Evolutionary conservation across 202 grass and related monocot species (phyloP).

Genomic region (Bolboschoenoplectus hybrid): DNA sequence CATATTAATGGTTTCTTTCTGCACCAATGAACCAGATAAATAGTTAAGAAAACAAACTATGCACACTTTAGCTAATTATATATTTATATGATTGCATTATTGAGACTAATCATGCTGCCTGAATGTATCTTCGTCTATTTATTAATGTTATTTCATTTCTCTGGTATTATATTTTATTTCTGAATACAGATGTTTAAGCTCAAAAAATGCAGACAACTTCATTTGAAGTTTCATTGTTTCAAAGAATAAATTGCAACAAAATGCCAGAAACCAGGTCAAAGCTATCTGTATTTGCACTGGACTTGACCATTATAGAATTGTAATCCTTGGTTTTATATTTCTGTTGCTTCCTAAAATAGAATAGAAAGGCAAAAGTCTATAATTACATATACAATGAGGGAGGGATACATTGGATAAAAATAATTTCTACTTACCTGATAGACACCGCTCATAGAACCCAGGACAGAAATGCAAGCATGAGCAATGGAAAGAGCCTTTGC

Average conservation of each 20-base stretch:
- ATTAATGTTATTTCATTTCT: background rate
- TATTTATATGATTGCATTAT: slow-evolving; percentile 3
- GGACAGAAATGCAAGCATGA: slow-evolving; percentile 92
- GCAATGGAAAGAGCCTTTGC: slow-evolving; percentile 86
- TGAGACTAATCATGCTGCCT: background rate
- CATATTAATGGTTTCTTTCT: slow-evolving; percentile 75
- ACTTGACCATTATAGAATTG: background rate
- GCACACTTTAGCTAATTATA: background rate
- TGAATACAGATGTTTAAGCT: background rate
- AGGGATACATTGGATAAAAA: slow-evolving; percentile 31
- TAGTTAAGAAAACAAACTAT: slow-evolving; percentile 23
- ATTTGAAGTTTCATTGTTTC: background rate
- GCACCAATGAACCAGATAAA: slow-evolving; percentile 40
- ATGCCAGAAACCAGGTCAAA: background rate
- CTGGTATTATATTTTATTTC: background rate
- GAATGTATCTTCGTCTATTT: background rate
- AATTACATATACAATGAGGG: slow-evolving; percentile 4
- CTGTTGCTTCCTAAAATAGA: slow-evolving; percentile 17
- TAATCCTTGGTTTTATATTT: background rate
- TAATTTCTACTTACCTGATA: slow-evolving; percentile 64
- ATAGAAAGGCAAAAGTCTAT: background rate
- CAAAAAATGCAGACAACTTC: background rate
- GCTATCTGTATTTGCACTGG: background rate
- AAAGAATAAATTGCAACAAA: slow-evolving; percentile 19
- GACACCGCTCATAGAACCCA: slow-evolving; percentile 93